A percentile compares a stretch with the other conserved stretches of the same genome.
Evolutionary conservation across 257 asterid genomes (phyloP).

Genomic region (Echium plantagineum): DNA sequence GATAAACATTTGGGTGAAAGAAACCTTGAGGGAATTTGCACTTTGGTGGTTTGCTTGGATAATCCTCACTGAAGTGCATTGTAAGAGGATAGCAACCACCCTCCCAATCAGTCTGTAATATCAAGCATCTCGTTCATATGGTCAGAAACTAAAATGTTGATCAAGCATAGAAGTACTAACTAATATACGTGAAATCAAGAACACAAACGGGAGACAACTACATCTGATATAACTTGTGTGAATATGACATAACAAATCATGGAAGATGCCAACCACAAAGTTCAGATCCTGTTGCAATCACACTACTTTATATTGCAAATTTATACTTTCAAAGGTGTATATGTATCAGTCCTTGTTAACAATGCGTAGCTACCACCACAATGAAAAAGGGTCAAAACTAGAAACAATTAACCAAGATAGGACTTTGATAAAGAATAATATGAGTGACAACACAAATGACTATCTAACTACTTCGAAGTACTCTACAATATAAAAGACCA

Average conservation of each 20-base stretch:
- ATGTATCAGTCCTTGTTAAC: too few relatives aligned
- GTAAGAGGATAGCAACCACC: conserved; percentile 38
- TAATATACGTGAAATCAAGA: background rate
- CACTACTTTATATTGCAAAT: too few relatives aligned
- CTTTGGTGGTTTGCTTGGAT: conserved; percentile 47
- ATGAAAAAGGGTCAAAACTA: too few relatives aligned
- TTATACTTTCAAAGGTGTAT: too few relatives aligned
- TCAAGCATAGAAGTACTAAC: background rate
- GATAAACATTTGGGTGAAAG: conserved; percentile 45
- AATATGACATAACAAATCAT: background rate
- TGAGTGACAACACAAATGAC: too few relatives aligned
- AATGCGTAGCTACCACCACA: too few relatives aligned
- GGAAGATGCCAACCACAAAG: too few relatives aligned
- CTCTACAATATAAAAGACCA: too few relatives aligned
- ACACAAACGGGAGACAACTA: background rate
- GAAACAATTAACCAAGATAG: too few relatives aligned
- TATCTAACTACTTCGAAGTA: too few relatives aligned
- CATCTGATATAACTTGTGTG: background rate
- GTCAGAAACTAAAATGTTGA: background rate
- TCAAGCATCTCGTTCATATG: background rate
- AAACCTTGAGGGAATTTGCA: conserved; percentile 34
- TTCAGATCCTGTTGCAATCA: too few relatives aligned
- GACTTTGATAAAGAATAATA: too few relatives aligned
- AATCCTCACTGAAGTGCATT: conserved; percentile 38
- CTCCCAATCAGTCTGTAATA: conserved; percentile 40